Percentiles rank a stretch among this genome's conserved stretches.
Evolutionary conservation across 345 rosid species (phyloP).

Genomic region (Gynandropsis gynandra): DNA sequence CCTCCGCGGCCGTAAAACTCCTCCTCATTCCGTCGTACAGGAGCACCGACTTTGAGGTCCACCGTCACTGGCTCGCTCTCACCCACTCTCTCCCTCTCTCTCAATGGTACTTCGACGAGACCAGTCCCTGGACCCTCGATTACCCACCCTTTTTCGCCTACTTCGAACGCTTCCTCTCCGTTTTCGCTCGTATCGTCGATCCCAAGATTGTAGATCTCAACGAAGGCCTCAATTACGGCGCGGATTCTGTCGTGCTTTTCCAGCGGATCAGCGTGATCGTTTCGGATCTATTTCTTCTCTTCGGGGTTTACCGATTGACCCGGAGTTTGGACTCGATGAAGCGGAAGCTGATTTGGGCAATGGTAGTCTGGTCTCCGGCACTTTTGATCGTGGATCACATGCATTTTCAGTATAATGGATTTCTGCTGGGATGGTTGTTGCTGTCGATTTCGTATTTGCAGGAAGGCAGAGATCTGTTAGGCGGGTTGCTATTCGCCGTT

Average conservation of each 20-base stretch:
- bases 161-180: constrained; percentile 52
- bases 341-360: constrained; percentile 44
- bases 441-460: constrained; percentile 69
- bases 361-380: constrained; percentile 81
- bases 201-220: constrained; percentile 56
- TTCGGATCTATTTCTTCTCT: constrained; percentile 58
- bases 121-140: constrained; percentile 94
- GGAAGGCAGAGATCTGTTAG: constrained; percentile 72
- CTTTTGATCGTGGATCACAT: constrained; percentile 78
- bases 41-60: constrained; percentile 92
- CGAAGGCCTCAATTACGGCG: constrained; percentile 46
- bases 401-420: constrained; percentile 95
- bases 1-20: constrained; percentile 53
- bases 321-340: constrained; percentile 26
- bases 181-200: constrained; percentile 52
- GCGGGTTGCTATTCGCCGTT: constrained; percentile 71
- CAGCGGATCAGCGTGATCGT: constrained; percentile 64
- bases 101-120: constrained; percentile 77
- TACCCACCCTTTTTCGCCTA: constrained; percentile 83
- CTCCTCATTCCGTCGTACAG: constrained; percentile 69
- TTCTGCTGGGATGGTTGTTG: constrained; percentile 67
- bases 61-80: constrained; percentile 90
- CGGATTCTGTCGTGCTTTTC: constrained; percentile 50
- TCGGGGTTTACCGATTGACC: constrained; percentile 48
- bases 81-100: constrained; percentile 75